Evolutionary conservation across 1,284 basidiomycete species (phyloP).

Genomic region (Leccinum glutinopallens): DNA sequence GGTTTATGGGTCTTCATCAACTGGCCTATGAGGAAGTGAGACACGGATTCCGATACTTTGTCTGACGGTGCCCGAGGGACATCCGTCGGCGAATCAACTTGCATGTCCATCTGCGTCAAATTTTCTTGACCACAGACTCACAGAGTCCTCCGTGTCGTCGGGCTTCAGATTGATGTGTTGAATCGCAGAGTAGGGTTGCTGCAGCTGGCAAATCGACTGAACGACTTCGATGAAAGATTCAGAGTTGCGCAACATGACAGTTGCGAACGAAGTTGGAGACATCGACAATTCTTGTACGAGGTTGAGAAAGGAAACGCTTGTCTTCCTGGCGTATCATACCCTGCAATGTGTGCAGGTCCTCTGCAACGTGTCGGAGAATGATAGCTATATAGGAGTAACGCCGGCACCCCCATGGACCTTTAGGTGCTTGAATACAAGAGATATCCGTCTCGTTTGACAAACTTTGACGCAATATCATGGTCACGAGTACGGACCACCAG

Average conservation of each 20-base stretch:
- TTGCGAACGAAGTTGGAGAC: conserved; percentile 74
- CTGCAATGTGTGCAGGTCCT: conserved; percentile 70
- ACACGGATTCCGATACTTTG: conserved; percentile 63
- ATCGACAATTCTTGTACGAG: conserved; percentile 73
- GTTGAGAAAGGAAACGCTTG: conserved; percentile 71
- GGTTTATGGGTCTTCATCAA: conserved; percentile 63
- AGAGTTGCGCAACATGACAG: conserved; percentile 83
- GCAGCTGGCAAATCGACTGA: conserved; percentile 71
- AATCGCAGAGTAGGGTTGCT: conserved; percentile 60
- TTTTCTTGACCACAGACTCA: conserved; percentile 26
- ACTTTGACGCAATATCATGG: conserved; percentile 56
- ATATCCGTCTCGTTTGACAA: conserved; percentile 69
- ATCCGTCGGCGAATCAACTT: conserved; percentile 56
- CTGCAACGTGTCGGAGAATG: conserved; percentile 89
- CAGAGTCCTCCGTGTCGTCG: conserved; percentile 30
- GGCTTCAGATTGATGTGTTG: conserved; percentile 69
- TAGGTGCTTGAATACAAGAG: conserved; percentile 66
- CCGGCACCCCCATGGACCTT: conserved; percentile 61
- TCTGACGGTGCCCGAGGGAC: conserved; percentile 34
- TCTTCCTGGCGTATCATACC: conserved; percentile 84
- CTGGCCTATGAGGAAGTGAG: conserved; percentile 76
- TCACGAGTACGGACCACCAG: conserved; percentile 83
- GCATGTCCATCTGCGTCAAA: conserved; percentile 54
- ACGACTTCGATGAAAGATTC: conserved; percentile 77
- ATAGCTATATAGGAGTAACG: conserved; percentile 83